Percentiles rank a stretch among this genome's conserved stretches.
phyloP scores from a whole-genome alignment of 2,329 filamentous ascomycete species.

The Cadophora gregata region DNA sequence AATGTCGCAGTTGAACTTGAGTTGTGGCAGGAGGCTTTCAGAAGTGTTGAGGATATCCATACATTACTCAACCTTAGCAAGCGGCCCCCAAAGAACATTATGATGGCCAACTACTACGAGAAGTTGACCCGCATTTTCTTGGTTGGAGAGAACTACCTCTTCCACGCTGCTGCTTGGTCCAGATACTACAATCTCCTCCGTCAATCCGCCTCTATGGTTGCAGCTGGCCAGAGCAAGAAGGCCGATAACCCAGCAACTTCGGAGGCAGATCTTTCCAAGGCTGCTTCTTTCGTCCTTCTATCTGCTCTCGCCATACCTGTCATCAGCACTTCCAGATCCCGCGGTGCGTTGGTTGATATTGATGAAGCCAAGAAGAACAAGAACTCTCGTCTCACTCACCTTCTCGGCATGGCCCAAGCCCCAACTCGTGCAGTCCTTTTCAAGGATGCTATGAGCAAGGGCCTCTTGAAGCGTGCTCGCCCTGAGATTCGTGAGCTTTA shows the following conservation, averaged over 20 bases:
- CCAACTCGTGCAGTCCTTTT: conserved; percentile 91
- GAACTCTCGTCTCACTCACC: conserved; percentile 94
- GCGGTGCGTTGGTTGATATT: conserved; percentile 93
- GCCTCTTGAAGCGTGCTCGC: conserved; percentile 87
- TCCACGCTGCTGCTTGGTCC: conserved; percentile 97
- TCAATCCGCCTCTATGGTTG: conserved; percentile 83
- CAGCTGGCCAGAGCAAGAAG: conserved; percentile 87
- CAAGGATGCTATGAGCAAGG: conserved; percentile 95
- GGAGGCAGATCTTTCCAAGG: conserved; percentile 90
- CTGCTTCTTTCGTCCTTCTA: conserved; percentile 92
- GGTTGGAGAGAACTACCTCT: conserved; percentile 98
- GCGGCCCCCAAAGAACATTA: conserved; percentile 95
- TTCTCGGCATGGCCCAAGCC: conserved; percentile 89
- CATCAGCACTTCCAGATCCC: conserved; percentile 96
- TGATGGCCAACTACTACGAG: conserved; percentile 99
- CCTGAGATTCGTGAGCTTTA: conserved; percentile 97
- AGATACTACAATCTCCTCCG: conserved; percentile 96
- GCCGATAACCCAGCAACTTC: conserved; percentile 90
- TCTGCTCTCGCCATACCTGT: conserved; percentile 98
- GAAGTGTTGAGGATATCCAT: conserved; percentile 98
- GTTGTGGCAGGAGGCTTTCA: conserved; percentile 99
- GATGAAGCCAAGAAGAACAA: conserved; percentile 98
- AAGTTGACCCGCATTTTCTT: conserved; percentile 98
- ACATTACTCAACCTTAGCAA: conserved; percentile 97
- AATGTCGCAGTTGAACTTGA: conserved; percentile 98